Conservation (phyloP, 1,139 yeast species). For the Meyerozyma carpophila region DNA sequence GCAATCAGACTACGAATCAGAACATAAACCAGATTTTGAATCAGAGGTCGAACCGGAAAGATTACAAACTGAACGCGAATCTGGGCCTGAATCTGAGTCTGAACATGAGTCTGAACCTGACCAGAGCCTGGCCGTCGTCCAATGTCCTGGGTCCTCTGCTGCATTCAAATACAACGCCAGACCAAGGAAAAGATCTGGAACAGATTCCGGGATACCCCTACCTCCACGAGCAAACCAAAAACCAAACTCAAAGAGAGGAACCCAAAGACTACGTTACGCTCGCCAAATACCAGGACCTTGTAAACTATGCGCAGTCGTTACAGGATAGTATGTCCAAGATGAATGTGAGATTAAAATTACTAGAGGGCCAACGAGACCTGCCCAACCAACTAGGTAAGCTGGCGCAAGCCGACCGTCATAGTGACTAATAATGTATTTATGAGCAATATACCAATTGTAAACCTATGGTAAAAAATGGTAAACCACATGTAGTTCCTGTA, state of each 20-base stretch:
- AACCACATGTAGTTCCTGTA: neutral
- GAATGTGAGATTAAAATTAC: conserved; percentile 17
- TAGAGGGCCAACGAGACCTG: conserved; percentile 11
- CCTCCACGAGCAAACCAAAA: neutral
- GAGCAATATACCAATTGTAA: neutral
- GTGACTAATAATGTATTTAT: neutral
- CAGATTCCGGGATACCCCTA: neutral
- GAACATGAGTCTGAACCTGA: too few species aligned
- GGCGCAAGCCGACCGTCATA: conserved; percentile 1
- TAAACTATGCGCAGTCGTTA: conserved; percentile 27
- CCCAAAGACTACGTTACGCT: conserved; percentile 16
- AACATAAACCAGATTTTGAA: too few species aligned
- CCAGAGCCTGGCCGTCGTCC: neutral
- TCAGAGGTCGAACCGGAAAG: too few species aligned
- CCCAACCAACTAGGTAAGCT: neutral
- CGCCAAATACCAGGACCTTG: conserved; percentile 30
- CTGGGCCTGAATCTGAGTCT: too few species aligned
- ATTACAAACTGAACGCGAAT: too few species aligned
- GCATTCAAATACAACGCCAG: neutral
- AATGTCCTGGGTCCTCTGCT: neutral
- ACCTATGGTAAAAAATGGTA: too few species aligned
- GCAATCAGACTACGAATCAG: too few species aligned
- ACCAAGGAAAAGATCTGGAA: neutral
- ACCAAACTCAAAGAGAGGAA: conserved; percentile 1
- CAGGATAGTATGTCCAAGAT: conserved; percentile 25